A percentile compares a stretch with the other conserved stretches of the same genome.
phyloP scores from a whole-genome alignment of 2,329 filamentous ascomycete species.

The Diaporthe citriasiana region DNA sequence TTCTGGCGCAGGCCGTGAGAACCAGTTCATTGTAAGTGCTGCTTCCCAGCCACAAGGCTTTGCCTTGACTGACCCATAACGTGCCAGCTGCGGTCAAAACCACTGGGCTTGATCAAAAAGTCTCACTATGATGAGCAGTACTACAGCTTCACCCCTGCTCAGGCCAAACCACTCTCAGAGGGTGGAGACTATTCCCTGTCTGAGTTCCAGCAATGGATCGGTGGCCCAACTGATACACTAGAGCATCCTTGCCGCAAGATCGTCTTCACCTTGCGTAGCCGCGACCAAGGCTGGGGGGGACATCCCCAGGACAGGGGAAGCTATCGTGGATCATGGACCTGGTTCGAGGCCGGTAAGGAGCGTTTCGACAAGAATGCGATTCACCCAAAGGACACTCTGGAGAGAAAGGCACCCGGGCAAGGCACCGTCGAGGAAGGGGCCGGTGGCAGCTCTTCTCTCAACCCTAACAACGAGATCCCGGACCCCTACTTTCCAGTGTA shows the following conservation, averaged over 20 bases:
- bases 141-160: constrained; percentile 42
- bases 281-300: constrained; percentile 72
- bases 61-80: constrained; percentile 36
- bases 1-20: constrained; percentile 46
- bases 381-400: constrained; percentile 11
- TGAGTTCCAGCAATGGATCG: constrained; percentile 54
- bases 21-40: constrained; percentile 58
- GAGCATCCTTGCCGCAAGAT: constrained; percentile 70
- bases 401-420: constrained; percentile 4
- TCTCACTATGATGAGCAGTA: constrained; percentile 45
- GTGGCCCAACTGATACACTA: constrained; percentile 57
- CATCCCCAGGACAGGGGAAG: constrained; percentile 51
- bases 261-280: constrained; percentile 69
- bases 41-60: not conserved
- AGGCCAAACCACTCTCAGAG: constrained; percentile 42
- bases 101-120: constrained; percentile 56
- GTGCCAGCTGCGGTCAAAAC: constrained; percentile 56
- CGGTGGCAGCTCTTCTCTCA: constrained; percentile 29
- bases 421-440: not conserved
- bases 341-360: constrained; percentile 75
- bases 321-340: constrained; percentile 68
- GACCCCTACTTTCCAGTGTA: constrained; percentile 45
- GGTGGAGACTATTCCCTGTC: constrained; percentile 50
- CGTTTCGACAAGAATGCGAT: constrained; percentile 57
- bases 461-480: constrained; percentile 12